Base-by-base conservation (phyloP, 1,284 basidiomycete species). In the Coniferiporia sulphurascens region DNA sequence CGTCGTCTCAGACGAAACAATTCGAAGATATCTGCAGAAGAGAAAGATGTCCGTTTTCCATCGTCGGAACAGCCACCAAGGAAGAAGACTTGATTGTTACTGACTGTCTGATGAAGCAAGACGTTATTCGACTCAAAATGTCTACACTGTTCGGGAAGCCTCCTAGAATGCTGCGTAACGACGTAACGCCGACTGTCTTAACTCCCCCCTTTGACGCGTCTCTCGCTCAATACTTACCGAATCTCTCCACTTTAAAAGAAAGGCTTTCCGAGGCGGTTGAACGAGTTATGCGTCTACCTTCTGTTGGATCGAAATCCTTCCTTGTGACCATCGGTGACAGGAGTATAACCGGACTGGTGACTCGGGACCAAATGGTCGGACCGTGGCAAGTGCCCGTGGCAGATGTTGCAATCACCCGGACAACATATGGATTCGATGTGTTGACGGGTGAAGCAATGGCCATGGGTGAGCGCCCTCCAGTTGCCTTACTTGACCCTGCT, bases 381-480 rank as follows among this genome's bases (percentile, higher is more conserved):
- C 96, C 95, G 0, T 99, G 93, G 91, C 96, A 99, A 76, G 92
- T 98, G 3, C 96, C 96, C 38, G 94, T 98, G 5, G 91, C 97
- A 15, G 96, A 99, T 66, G 96, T 98, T 48, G 95, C 96, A 4
- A 94, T 98, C 52, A 99, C 96, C 1, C 87, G 92, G 22, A 84
- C 93, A 0, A 87, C 93, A n/a, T 98, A 96, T 71, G 95, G 95
- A 1, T 98, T 98, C 72, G 84, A 89, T 62, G 81, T 91, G 41
- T 70, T 80, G n/a, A 76, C 78, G 10, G 93, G 95, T 45, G 96
- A 99, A 76, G 95, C 96, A 0, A 98, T 99, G 93, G 90, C 96
- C 2, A 92, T 96, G 83, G 96, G 96, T 19, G 96, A 99, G 75
- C 87, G 96, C 58, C 95, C 97, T 0, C 95, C 96, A 0, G 74